These are phyloP conservation scores for Oryza coarctata DNA, from an alignment of 176 grass and related monocot genomes.

Conservation along the genomic window DNA sequence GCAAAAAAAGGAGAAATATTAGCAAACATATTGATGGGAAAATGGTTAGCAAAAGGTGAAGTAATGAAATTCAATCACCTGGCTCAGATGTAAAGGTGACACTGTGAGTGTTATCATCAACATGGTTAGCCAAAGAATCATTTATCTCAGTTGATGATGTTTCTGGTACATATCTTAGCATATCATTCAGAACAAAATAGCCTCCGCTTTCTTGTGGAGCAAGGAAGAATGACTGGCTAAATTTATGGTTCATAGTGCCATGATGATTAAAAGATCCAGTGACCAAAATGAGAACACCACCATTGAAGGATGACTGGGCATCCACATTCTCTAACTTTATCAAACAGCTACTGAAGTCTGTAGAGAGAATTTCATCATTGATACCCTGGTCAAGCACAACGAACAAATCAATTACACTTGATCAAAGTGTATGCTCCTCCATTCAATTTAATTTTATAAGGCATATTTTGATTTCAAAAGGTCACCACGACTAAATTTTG, in stretches of 20 bases:
- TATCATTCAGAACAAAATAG: constrained; percentile 88
- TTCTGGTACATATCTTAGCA: constrained; percentile 54
- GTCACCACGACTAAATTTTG: not conserved
- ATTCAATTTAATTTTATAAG: too few relatives aligned
- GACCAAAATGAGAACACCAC: constrained; percentile 77
- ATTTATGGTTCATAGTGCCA: constrained; percentile 49
- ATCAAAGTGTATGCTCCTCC: not conserved
- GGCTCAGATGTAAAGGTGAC: constrained; percentile 17
- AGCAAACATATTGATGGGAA: not conserved
- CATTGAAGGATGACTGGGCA: constrained; percentile 51
- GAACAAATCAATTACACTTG: constrained; percentile 1
- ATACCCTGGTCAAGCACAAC: constrained; percentile 53
- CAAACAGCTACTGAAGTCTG: constrained; percentile 51
- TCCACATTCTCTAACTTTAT: constrained; percentile 72
- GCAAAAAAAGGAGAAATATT: constrained; percentile 25
- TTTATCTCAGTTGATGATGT: constrained; percentile 25
- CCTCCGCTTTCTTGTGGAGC: constrained; percentile 75
- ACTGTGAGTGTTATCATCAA: constrained; percentile 33
- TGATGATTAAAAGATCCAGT: constrained; percentile 52
- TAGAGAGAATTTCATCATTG: constrained; percentile 56
- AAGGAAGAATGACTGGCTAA: constrained; percentile 91
- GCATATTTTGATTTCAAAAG: too few relatives aligned
- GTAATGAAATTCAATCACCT: constrained; percentile 34
- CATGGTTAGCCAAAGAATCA: constrained; percentile 19
- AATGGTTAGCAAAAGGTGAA: not conserved